Evolutionary conservation across 805 yeast species (phyloP).

Genomic region (Candida ipomoeae): DNA sequence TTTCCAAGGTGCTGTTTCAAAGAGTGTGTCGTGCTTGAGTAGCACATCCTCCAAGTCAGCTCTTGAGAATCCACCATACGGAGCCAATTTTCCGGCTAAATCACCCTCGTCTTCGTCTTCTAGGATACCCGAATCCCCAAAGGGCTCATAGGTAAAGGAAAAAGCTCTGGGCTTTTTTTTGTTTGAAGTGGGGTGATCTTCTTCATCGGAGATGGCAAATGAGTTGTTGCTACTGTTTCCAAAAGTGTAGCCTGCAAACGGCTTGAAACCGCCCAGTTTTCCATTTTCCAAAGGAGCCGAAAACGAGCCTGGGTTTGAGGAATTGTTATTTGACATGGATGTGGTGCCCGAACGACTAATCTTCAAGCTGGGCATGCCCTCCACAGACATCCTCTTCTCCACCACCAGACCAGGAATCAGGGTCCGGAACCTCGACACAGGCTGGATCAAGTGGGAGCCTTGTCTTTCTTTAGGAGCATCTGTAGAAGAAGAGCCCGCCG

Average conservation of each 20-base stretch:
- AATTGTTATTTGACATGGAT: constrained; percentile 16
- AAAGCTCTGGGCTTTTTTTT: constrained; percentile 1
- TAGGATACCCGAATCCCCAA: constrained; percentile 10
- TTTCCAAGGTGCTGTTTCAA: constrained; percentile 66
- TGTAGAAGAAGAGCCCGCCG: constrained; percentile 10
- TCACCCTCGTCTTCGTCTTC: constrained; percentile 15
- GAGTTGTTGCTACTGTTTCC: constrained; percentile 28
- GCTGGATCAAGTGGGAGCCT: constrained; percentile 39
- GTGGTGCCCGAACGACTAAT: constrained; percentile 26
- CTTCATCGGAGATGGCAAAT: constrained; percentile 29
- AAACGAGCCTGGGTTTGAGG: constrained; percentile 9
- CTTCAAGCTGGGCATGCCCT: constrained; percentile 35
- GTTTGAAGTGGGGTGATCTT: constrained; percentile 13
- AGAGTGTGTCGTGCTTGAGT: constrained; percentile 39
- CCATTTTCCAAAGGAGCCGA: constrained; percentile 3
- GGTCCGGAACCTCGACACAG: constrained; percentile 37
- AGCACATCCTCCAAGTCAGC: constrained; percentile 51
- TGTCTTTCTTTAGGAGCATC: constrained; percentile 25
- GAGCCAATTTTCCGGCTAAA: constrained; percentile 39
- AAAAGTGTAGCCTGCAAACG: constrained; percentile 18
- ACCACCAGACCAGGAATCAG: constrained; percentile 29
- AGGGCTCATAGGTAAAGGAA: constrained; percentile 12
- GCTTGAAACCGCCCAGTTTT: constrained; percentile 7
- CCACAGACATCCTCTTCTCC: constrained; percentile 32
- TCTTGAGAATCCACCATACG: constrained; percentile 72